Percentiles rank a stretch among this genome's conserved stretches.
Conservation (phyloP, 2,329 filamentous ascomycete species). For the Sordariomycetes sp. region DNA sequence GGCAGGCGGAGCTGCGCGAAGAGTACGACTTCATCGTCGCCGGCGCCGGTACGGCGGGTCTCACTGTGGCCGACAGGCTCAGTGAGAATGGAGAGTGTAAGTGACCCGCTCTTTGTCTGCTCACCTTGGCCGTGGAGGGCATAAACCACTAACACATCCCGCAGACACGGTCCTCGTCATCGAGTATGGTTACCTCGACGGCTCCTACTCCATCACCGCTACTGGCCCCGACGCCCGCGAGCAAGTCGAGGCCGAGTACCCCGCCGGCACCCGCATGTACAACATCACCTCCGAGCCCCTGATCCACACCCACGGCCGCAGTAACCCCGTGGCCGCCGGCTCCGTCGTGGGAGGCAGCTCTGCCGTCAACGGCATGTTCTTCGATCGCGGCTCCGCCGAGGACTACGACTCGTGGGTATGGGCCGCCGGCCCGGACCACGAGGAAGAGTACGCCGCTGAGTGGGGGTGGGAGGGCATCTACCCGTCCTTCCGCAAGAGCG, state of each 20-base stretch:
- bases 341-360: conserved; percentile 9
- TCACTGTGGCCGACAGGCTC: conserved; percentile 9
- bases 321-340: conserved; percentile 5
- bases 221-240: conserved; percentile 4
- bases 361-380: conserved; percentile 10
- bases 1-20: conserved; percentile 6
- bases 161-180: conserved; percentile 11
- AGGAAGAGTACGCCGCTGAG: not conserved
- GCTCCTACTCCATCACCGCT: conserved; percentile 5
- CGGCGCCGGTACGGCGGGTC: conserved; percentile 8
- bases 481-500: conserved; percentile 10
- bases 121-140: not conserved
- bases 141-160: not conserved
- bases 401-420: conserved; percentile 11
- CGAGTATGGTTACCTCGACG: conserved; percentile 12
- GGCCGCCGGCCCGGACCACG: conserved; percentile 6
- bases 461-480: conserved; percentile 6
- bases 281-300: conserved; percentile 15
- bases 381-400: conserved; percentile 6
- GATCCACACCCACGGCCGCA: conserved; percentile 9
- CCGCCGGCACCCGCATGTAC: conserved; percentile 13
- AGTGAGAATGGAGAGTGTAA: conserved; percentile 9
- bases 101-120: not conserved
- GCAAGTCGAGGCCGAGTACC: not conserved
- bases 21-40: conserved; percentile 11